A percentile compares a stretch with the other conserved stretches of the same genome.
These are phyloP conservation scores for Blastocystis hominis DNA, from an alignment of 352 stramenopile genomes.

Conservation along the genomic window DNA sequence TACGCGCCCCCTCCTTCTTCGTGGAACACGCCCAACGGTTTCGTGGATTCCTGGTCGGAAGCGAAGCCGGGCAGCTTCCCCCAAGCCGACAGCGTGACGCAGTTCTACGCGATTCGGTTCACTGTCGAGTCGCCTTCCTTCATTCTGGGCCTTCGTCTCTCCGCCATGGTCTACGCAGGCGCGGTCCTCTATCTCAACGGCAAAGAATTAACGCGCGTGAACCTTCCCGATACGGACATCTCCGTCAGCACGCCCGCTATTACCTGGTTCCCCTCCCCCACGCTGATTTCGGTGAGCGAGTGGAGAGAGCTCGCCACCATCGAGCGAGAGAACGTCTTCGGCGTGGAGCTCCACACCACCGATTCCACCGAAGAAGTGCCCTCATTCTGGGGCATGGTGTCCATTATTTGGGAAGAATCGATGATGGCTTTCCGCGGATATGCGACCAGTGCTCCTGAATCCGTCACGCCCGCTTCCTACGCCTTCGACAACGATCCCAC, in stretches of 20 bases:
- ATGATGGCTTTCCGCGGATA: neutral
- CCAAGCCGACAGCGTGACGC: neutral
- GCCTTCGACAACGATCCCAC: neutral
- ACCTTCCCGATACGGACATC: neutral
- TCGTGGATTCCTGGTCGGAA: neutral
- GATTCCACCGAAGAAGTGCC: neutral
- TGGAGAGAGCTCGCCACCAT: neutral
- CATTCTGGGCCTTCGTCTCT: neutral
- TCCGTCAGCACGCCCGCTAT: neutral
- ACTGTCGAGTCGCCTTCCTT: neutral
- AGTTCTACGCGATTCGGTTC: neutral
- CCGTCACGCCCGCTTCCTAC: neutral
- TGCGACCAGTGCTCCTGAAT: neutral
- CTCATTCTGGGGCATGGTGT: neutral
- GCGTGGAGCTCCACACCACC: neutral
- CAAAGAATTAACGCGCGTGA: neutral
- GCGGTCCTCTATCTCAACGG: constrained; percentile 42
- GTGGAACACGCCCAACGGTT: neutral
- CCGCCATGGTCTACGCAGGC: neutral
- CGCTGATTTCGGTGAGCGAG: neutral
- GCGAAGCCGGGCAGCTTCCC: neutral
- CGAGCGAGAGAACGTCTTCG: neutral
- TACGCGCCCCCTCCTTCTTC: neutral
- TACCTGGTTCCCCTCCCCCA: neutral
- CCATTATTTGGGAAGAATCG: neutral